A percentile compares a stretch with the other conserved stretches of the same genome.
phyloP scores from a whole-genome alignment of 108 stramenopile genomes.

The Skeletonema tropicum region DNA sequence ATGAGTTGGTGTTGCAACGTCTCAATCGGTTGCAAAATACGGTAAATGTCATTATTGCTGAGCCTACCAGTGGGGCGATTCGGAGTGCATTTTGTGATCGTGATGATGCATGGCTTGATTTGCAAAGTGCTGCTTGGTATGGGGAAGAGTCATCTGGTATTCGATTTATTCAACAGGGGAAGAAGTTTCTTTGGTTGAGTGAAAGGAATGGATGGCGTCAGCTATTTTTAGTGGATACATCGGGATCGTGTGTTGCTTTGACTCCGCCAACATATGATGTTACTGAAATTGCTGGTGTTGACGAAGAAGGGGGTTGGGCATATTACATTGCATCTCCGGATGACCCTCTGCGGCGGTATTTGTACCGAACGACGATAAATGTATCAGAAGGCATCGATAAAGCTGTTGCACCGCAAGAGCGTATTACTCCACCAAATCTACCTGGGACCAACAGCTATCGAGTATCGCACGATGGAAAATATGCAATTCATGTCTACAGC shows the following conservation, averaged over 20 bases:
- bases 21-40: conserved; percentile 50
- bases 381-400: conserved; percentile 4
- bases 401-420: conserved; percentile 24
- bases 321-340: conserved; percentile 51
- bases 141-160: conserved; percentile 51
- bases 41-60: conserved; percentile 41
- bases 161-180: conserved; percentile 39
- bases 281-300: conserved; percentile 46
- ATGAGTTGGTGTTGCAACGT: conserved; percentile 45
- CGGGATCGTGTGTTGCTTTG: conserved; percentile 17
- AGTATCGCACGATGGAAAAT: conserved; percentile 45
- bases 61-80: conserved; percentile 33
- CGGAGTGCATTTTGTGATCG: conserved; percentile 42
- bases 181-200: conserved; percentile 42
- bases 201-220: conserved; percentile 51
- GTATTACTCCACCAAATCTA: conserved; percentile 40
- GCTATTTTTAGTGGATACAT: conserved; percentile 43
- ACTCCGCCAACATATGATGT: conserved; percentile 45
- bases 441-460: conserved; percentile 47
- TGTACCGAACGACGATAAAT: conserved; percentile 47
- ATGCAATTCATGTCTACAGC: conserved; percentile 44
- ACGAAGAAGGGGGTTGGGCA: conserved; percentile 45
- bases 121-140: conserved; percentile 47
- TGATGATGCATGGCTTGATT: conserved; percentile 50
- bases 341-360: conserved; percentile 44